Percentiles rank a stretch among this genome's conserved stretches.
Evolutionary conservation across 768 basidiomycete genomes (phyloP).

Genomic region (Suillus clintonianus): DNA sequence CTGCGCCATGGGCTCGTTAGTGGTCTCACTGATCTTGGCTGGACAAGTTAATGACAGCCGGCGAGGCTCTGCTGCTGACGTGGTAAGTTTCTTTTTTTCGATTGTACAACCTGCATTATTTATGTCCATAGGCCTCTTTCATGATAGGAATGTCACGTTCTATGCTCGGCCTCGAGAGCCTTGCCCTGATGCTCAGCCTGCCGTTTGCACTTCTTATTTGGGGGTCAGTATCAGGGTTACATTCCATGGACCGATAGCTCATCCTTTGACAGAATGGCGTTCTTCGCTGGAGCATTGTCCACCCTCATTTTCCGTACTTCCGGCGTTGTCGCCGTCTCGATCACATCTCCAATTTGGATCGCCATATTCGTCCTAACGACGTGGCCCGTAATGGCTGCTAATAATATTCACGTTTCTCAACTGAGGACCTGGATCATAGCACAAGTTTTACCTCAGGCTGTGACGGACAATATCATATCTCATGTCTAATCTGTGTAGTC

Average conservation of each 20-base stretch:
- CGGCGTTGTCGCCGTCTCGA: neutral
- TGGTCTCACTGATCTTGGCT: slow-evolving; percentile 37
- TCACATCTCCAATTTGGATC: slow-evolving; percentile 1
- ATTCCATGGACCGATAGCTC: neutral
- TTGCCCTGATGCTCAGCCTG: slow-evolving; percentile 34
- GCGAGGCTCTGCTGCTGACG: slow-evolving; percentile 22
- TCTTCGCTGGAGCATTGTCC: slow-evolving; percentile 6
- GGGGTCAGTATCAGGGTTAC: slow-evolving; percentile 19
- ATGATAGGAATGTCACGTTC: slow-evolving; percentile 15
- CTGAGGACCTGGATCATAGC: neutral
- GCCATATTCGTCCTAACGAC: neutral
- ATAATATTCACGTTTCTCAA: neutral
- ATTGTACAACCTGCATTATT: neutral
- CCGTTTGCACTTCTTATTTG: slow-evolving; percentile 35
- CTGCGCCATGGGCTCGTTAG: slow-evolving; percentile 34
- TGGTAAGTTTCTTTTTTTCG: slow-evolving; percentile 24
- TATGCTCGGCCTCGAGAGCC: slow-evolving; percentile 23
- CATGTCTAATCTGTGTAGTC: neutral
- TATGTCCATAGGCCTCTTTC: slow-evolving; percentile 24
- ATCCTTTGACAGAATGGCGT: slow-evolving; percentile 3
- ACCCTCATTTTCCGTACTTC: slow-evolving; percentile 2
- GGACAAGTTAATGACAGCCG: slow-evolving; percentile 36
- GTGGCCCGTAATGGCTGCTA: slow-evolving; percentile 6
- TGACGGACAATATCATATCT: neutral
- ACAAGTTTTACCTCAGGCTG: neutral